Conservation (phyloP, 345 rosid genomes). For the Rhizophora mangle region DNA sequence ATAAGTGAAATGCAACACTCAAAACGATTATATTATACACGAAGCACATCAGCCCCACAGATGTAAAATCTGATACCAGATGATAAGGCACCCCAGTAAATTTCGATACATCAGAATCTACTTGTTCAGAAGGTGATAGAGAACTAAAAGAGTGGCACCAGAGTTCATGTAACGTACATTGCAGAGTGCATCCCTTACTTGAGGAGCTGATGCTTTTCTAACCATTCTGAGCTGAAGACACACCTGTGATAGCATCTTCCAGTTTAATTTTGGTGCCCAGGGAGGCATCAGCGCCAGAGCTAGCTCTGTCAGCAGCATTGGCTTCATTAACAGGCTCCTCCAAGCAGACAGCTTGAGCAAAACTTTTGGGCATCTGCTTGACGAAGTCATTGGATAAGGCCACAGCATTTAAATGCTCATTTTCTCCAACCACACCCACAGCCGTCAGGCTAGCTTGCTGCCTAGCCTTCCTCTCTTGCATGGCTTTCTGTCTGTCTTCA, state of each 20-base stretch:
- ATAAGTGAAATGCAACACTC: slow-evolving; percentile 29
- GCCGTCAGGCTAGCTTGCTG: slow-evolving; percentile 55
- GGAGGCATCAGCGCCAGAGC: slow-evolving; percentile 34
- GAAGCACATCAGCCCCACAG: slow-evolving; percentile 34
- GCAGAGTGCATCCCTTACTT: slow-evolving; percentile 9
- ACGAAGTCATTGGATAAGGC: slow-evolving; percentile 46
- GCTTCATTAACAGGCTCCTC: slow-evolving; percentile 61
- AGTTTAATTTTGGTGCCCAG: slow-evolving; percentile 35
- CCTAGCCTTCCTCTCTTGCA: slow-evolving; percentile 75
- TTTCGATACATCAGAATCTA: slow-evolving; percentile 25
- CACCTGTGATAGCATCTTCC: slow-evolving; percentile 35
- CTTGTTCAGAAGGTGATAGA: slow-evolving; percentile 17
- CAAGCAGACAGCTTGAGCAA: slow-evolving; percentile 67
- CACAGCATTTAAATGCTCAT: slow-evolving; percentile 44
- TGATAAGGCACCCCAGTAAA: slow-evolving; percentile 16
- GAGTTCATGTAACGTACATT: slow-evolving; percentile 17
- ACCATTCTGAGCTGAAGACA: slow-evolving; percentile 44
- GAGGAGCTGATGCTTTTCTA: slow-evolving; percentile 35
- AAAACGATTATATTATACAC: slow-evolving; percentile 43
- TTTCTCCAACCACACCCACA: slow-evolving; percentile 48
- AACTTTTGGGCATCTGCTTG: slow-evolving; percentile 80
- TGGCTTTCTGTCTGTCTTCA: slow-evolving; percentile 76
- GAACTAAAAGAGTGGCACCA: slow-evolving; percentile 7
- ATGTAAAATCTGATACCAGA: slow-evolving; percentile 31
- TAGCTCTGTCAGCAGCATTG: slow-evolving; percentile 23